Evolutionary conservation across 1,284 basidiomycete genomes (phyloP).

Genomic region (Naganishia liquefaciens): DNA sequence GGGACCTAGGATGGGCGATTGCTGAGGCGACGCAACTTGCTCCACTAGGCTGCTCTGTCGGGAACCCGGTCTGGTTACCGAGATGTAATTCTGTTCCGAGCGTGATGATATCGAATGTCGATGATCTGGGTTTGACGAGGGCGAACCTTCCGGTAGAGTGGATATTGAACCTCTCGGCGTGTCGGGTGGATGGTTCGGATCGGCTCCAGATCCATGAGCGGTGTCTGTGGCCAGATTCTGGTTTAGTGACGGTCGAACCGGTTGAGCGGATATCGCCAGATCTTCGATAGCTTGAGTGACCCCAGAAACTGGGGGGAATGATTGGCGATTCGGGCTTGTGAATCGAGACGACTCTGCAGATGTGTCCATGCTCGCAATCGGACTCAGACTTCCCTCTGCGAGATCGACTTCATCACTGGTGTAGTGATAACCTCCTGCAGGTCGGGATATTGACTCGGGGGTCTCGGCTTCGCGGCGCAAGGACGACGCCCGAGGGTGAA

Average conservation of each 20-base stretch:
- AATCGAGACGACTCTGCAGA: constrained; percentile 26
- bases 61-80: constrained; percentile 24
- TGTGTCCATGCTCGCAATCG: constrained; percentile 27
- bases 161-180: constrained; percentile 20
- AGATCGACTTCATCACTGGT: constrained; percentile 21
- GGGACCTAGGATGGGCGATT: constrained; percentile 23
- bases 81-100: constrained; percentile 22
- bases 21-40: constrained; percentile 21
- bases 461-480: constrained; percentile 15
- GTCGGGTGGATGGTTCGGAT: not conserved
- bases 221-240: not conserved
- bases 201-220: not conserved
- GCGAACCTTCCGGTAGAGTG: constrained; percentile 13
- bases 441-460: not conserved
- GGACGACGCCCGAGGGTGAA: constrained; percentile 21
- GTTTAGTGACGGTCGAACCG: not conserved
- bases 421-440: constrained; percentile 11
- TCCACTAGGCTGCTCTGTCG: constrained; percentile 27
- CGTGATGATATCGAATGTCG: constrained; percentile 21
- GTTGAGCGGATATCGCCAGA: not conserved
- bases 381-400: constrained; percentile 27
- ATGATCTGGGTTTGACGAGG: not conserved
- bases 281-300: not conserved
- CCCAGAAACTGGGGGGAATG: not conserved
- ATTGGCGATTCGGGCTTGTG: constrained; percentile 9